phyloP scores from a whole-genome alignment of 2,329 filamentous ascomycete species.

The Lasiodiplodia gonubiensis region DNA sequence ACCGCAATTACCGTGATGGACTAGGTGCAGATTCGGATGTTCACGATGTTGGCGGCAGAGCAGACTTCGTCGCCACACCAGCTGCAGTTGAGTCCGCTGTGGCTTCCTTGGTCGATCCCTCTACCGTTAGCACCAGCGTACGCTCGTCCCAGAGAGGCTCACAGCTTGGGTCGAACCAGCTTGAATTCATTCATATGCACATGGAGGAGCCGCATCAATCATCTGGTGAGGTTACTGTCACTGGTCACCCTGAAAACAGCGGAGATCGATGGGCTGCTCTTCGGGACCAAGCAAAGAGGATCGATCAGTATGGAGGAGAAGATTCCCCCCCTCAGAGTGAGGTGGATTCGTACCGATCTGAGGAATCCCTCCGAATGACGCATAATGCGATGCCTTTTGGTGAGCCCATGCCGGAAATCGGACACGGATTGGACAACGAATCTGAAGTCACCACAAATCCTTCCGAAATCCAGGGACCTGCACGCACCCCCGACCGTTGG shows the following conservation, averaged over 20 bases:
- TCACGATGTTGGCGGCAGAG: constrained; percentile 69
- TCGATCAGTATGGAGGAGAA: constrained; percentile 46
- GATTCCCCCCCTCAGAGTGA: constrained; percentile 63
- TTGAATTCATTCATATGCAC: constrained; percentile 1
- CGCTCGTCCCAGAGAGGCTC: constrained; percentile 40
- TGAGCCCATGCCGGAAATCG: constrained; percentile 77
- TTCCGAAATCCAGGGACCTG: constrained; percentile 78
- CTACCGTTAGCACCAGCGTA: constrained; percentile 63
- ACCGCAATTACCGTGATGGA: constrained; percentile 60
- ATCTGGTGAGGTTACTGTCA: constrained; percentile 32
- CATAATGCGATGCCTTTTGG: constrained; percentile 73
- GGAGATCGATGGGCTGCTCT: constrained; percentile 46
- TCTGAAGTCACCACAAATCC: constrained; percentile 82
- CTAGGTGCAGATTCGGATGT: constrained; percentile 72
- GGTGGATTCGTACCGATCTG: constrained; percentile 50
- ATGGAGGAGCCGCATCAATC: constrained; percentile 33
- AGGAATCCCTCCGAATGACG: constrained; percentile 62
- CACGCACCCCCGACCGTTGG: constrained; percentile 59
- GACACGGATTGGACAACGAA: constrained; percentile 63
- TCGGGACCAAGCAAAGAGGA: constrained; percentile 42
- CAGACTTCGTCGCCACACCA: constrained; percentile 75
- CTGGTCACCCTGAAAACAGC: constrained; percentile 37
- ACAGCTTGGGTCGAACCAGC: neutral
- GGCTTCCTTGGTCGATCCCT: constrained; percentile 86
- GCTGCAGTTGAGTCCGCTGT: constrained; percentile 85